phyloP scores from a whole-genome alignment of 225 moss, liverwort and hornwort species.

The Physcomitrellopsis africana region DNA sequence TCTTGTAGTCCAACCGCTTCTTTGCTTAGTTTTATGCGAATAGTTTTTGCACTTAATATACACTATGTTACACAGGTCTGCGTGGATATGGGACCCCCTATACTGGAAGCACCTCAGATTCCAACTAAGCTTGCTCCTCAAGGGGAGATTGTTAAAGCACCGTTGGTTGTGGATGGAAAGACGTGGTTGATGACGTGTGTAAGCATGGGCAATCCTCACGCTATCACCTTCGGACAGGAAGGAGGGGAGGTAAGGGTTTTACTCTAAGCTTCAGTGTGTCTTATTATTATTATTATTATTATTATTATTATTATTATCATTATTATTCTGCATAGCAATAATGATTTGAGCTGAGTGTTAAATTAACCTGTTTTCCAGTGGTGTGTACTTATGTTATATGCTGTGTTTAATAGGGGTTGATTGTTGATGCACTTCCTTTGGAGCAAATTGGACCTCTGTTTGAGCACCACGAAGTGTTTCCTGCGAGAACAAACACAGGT shows the following conservation, averaged over 20 bases:
- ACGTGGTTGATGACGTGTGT: slow-evolving; percentile 94
- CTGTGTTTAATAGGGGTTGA: slow-evolving; percentile 43
- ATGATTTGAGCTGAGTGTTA: not conserved
- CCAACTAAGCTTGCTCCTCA: slow-evolving; percentile 71
- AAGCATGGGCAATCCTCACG: slow-evolving; percentile 99
- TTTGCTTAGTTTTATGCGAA: slow-evolving; percentile 20
- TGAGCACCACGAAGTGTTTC: slow-evolving; percentile 88
- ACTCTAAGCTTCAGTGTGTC: not conserved
- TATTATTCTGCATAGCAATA: not conserved
- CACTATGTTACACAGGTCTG: slow-evolving; percentile 54
- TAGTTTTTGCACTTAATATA: slow-evolving; percentile 8
- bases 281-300: not conserved
- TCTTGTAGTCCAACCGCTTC: not conserved
- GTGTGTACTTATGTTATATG: not conserved
- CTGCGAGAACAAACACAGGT: slow-evolving; percentile 91
- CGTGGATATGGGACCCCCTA: slow-evolving; percentile 97
- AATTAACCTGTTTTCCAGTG: not conserved
- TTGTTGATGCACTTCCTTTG: slow-evolving; percentile 73
- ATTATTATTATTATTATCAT: not conserved
- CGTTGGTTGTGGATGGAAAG: slow-evolving; percentile 75
- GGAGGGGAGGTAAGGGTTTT: slow-evolving; percentile 50
- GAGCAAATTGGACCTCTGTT: slow-evolving; percentile 84
- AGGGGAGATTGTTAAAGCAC: slow-evolving; percentile 81
- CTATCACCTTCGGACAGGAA: slow-evolving; percentile 76
- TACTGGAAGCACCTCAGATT: slow-evolving; percentile 69